Evolutionary conservation across 805 yeast species (phyloP).

Genomic region (Saturnispora bothae): DNA sequence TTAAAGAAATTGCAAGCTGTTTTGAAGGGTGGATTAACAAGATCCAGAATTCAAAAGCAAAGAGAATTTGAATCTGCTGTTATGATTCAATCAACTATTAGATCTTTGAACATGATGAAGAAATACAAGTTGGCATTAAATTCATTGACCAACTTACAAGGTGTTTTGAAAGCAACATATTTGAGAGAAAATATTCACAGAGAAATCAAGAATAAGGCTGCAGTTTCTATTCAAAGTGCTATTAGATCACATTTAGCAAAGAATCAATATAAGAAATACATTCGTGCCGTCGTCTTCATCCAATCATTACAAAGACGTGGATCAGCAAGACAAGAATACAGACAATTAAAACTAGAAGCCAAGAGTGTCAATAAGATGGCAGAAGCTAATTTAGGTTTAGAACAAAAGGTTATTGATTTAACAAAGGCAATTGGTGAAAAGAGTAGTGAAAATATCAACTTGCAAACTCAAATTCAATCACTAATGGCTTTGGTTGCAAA

Average conservation of each 20-base stretch:
- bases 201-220: conserved; percentile 50
- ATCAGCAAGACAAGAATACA: conserved; percentile 56
- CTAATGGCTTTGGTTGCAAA: conserved; percentile 43
- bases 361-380: conserved; percentile 82
- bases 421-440: conserved; percentile 75
- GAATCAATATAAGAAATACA: conserved; percentile 33
- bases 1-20: conserved; percentile 49
- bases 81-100: conserved; percentile 54
- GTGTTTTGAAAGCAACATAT: conserved; percentile 39
- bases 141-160: conserved; percentile 36
- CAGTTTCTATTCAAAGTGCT: conserved; percentile 59
- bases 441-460: conserved; percentile 69
- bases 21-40: conserved; percentile 50
- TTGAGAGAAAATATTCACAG: conserved; percentile 43
- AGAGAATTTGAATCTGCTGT: conserved; percentile 54
- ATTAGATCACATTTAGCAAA: conserved; percentile 65
- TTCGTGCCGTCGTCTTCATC: conserved; percentile 51
- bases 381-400: conserved; percentile 87
- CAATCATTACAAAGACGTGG: conserved; percentile 75
- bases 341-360: conserved; percentile 69
- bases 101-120: conserved; percentile 43
- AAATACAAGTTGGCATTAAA: conserved; percentile 25
- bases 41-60: conserved; percentile 46
- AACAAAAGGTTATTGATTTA: conserved; percentile 93
- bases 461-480: conserved; percentile 50